Conservation (phyloP, 352 stramenopile species). For the Sclerospora graminicola region DNA sequence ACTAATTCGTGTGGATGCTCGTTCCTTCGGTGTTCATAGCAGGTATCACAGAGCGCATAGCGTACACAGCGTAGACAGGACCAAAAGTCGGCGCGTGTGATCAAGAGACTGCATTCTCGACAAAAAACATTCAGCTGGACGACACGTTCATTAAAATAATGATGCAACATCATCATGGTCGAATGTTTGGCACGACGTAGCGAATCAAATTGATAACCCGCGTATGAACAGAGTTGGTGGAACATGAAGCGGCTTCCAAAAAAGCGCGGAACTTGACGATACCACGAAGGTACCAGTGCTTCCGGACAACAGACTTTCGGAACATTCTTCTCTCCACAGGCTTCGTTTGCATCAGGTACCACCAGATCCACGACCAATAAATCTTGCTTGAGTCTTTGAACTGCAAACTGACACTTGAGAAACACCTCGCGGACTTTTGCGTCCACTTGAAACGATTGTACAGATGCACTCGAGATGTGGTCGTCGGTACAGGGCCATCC, state of each 20-base stretch:
- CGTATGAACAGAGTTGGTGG: constrained; percentile 69
- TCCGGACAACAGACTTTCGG: constrained; percentile 24
- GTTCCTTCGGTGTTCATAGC: constrained; percentile 33
- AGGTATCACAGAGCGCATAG: constrained; percentile 64
- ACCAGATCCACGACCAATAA: constrained; percentile 69
- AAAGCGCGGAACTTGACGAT: constrained; percentile 49
- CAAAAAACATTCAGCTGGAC: constrained; percentile 71
- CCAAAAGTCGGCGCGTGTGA: constrained; percentile 68
- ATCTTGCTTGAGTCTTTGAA: constrained; percentile 70
- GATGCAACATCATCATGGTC: constrained; percentile 86
- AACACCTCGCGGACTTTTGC: constrained; percentile 68
- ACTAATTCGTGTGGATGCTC: constrained; percentile 39
- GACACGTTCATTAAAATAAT: constrained; percentile 76
- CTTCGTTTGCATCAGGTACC: constrained; percentile 6
- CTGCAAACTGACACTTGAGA: constrained; percentile 35
- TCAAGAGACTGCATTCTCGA: constrained; percentile 60
- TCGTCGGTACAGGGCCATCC: constrained; percentile 37
- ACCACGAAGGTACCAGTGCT: constrained; percentile 40
- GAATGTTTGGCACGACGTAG: constrained; percentile 84
- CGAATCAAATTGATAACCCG: constrained; percentile 82
- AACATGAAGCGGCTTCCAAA: constrained; percentile 84
- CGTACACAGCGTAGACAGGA: constrained; percentile 38
- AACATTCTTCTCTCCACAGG: constrained; percentile 3
- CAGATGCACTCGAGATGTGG: constrained; percentile 11
- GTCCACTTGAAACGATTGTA: constrained; percentile 24